These are phyloP conservation scores for Corinectria fuckeliana DNA, from an alignment of 2,329 filamentous ascomycete species.

Conservation along the genomic window DNA sequence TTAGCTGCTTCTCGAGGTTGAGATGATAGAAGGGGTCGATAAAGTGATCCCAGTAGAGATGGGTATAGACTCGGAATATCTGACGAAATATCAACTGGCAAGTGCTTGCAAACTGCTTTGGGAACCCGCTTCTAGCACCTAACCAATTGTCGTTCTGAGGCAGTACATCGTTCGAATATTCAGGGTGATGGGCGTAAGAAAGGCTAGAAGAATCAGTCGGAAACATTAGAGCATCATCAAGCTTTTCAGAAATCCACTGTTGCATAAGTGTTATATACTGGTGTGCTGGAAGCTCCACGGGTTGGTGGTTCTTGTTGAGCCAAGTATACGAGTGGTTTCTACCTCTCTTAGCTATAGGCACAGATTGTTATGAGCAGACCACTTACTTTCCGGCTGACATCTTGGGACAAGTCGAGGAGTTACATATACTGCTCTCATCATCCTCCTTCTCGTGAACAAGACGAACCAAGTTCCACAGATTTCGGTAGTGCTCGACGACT, in stretches of 20 bases:
- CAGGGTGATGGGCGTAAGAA: constrained; percentile 67
- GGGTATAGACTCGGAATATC: constrained; percentile 97
- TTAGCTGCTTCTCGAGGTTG: constrained; percentile 78
- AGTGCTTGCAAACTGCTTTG: constrained; percentile 82
- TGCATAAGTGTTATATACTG: constrained; percentile 95
- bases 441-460: constrained; percentile 85
- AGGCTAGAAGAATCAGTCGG: constrained; percentile 79
- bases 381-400: constrained; percentile 94
- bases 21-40: constrained; percentile 81
- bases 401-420: constrained; percentile 79
- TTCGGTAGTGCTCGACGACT: constrained; percentile 92
- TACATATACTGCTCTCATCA: constrained; percentile 79
- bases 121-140: constrained; percentile 90
- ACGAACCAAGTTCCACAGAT: constrained; percentile 85
- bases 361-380: too few relatives aligned
- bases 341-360: background rate
- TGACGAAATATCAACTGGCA: constrained; percentile 93
- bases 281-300: constrained; percentile 86
- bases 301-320: constrained; percentile 84
- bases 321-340: constrained; percentile 92
- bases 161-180: background rate
- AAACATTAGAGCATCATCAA: constrained; percentile 86
- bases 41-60: constrained; percentile 96
- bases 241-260: constrained; percentile 94
- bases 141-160: constrained; percentile 71